Base-by-base conservation (phyloP, 345 rosid genomes). In the Angophora floribunda region DNA sequence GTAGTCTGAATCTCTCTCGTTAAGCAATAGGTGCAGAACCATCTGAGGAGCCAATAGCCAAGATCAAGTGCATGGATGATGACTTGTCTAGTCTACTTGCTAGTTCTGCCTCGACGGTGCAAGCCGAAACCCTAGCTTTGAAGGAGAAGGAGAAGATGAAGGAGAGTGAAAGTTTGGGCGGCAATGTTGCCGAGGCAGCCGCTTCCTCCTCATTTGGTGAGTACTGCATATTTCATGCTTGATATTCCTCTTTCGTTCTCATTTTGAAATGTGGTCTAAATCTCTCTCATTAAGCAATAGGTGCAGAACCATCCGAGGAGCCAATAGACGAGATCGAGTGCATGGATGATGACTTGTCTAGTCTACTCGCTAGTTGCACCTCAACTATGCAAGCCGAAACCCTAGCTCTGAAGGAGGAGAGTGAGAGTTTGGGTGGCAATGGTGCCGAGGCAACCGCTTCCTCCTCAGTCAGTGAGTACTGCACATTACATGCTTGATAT, bases 341-440 rank as follows among this genome's bases (percentile, higher is more conserved):
- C 45, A 4, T 32, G 80, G 45, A 32, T 6, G 41, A 70, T 70
- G 80, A 36, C 19, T 14, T 32, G 45, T 61, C 67, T 61, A 61
- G 32, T 11, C 30, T 61, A 30, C 67, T 61, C 30, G 30, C 30
- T 61, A 61, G 67, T 30, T 61, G 26, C 2, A 7, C 67, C 8
- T 61, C 32, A 61, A 61, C 67, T 26, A 26, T 28, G 30, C 30
- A 95, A 90, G 90, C 95, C 51, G 88, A 91, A 41, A 86, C 90
- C 85, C 49, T 95, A 47, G 87, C 92, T 61, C 36, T 78, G 5
- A 21, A 70, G 45, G 80, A 61, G 45, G 30, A 49, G 45, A 70
- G 45, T 32, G 80, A 67, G 80, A 32, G 80, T 32, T 67, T 67
- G 24, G 22, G 13, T 0, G 22, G 21, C 3, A 0, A 32, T 67